Conservation (phyloP, 495 filamentous ascomycete species). For the Penicillium manginii region DNA sequence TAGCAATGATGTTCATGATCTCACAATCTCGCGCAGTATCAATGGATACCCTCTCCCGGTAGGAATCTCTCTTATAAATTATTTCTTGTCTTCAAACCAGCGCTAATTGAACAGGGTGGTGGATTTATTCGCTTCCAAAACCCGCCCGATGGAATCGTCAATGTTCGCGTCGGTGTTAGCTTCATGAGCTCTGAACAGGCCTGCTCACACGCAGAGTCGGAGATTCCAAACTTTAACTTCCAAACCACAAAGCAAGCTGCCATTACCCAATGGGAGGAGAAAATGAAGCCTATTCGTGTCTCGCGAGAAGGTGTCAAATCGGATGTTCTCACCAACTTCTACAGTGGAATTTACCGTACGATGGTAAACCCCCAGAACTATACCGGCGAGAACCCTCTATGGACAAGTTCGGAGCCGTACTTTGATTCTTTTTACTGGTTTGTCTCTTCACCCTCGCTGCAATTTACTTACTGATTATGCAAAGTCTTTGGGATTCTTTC, state of each 20-base stretch:
- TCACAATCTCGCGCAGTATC: slow-evolving; percentile 69
- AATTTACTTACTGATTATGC: slow-evolving; percentile 14
- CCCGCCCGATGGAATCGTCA: slow-evolving; percentile 43
- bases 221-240: slow-evolving; percentile 60
- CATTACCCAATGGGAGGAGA: slow-evolving; percentile 53
- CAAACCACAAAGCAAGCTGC: slow-evolving; percentile 40
- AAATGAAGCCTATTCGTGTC: slow-evolving; percentile 57
- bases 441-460: slow-evolving; percentile 2
- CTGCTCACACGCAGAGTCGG: slow-evolving; percentile 60
- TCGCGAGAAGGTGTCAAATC: slow-evolving; percentile 54
- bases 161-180: slow-evolving; percentile 70
- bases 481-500: slow-evolving; percentile 62
- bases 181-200: slow-evolving; percentile 69
- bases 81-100: neutral
- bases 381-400: slow-evolving; percentile 74
- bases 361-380: slow-evolving; percentile 77
- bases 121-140: slow-evolving; percentile 66
- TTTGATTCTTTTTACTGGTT: slow-evolving; percentile 61
- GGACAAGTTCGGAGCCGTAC: slow-evolving; percentile 69
- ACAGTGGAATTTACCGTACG: slow-evolving; percentile 54
- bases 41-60: slow-evolving; percentile 71
- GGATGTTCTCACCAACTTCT: slow-evolving; percentile 62
- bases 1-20: slow-evolving; percentile 49
- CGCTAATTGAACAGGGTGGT: slow-evolving; percentile 50
- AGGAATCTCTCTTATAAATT: slow-evolving; percentile 8